Conservation (phyloP, 148 eudicot species). For the Amaranthus cruentus region DNA sequence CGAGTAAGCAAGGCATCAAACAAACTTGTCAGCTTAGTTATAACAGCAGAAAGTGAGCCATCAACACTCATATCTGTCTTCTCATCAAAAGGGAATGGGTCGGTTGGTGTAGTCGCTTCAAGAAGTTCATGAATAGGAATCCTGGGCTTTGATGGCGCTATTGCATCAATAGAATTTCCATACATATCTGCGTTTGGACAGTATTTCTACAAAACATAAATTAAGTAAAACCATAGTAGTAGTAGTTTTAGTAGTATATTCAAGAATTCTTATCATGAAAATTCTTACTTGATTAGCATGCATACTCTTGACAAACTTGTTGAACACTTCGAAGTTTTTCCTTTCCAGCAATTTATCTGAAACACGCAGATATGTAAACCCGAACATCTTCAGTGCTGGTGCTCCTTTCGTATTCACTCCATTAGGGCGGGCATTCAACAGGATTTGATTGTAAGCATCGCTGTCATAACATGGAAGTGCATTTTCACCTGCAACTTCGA, state of each 20-base stretch:
- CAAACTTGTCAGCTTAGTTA: conserved; percentile 21
- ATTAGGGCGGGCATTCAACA: conserved; percentile 57
- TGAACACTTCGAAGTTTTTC: conserved; percentile 63
- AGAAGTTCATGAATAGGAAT: conserved; percentile 44
- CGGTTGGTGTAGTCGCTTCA: conserved; percentile 49
- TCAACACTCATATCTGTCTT: conserved; percentile 66
- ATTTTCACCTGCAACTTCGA: conserved; percentile 74
- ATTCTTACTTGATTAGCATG: conserved; percentile 58
- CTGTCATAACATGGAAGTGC: conserved; percentile 72
- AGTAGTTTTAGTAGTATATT: no score
- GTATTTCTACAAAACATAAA: conserved; percentile 33
- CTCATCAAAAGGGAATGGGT: conserved; percentile 49
- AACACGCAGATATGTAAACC: conserved; percentile 77
- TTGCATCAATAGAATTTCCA: conserved; percentile 28
- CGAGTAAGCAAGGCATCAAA: conserved; percentile 23
- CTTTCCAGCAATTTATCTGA: conserved; percentile 47
- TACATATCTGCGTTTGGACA: conserved; percentile 41
- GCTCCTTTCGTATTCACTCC: conserved; percentile 41
- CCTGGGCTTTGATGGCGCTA: conserved; percentile 48
- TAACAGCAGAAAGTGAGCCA: conserved; percentile 34
- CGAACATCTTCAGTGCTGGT: conserved; percentile 59
- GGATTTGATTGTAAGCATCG: conserved; percentile 63
- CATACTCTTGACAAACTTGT: conserved; percentile 74
- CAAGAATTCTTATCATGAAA: no score
- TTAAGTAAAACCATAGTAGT: neutral